phyloP scores from a whole-genome alignment of 257 asterid species.

The Leptodermis oblonga region DNA sequence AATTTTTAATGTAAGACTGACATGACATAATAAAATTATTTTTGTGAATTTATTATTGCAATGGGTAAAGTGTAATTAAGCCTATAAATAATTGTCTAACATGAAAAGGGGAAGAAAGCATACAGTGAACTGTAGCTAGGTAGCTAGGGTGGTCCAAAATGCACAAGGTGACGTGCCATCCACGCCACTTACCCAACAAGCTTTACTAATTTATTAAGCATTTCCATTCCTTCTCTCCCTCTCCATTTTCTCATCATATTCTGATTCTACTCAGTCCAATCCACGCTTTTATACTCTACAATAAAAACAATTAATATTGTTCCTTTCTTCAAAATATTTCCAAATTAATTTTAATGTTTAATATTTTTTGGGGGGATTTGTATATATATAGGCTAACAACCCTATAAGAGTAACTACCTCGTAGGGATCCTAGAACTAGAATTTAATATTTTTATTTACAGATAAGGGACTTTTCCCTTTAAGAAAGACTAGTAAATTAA shows the following conservation, averaged over 20 bases:
- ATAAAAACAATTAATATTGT: not conserved
- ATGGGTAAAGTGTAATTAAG: too few species aligned
- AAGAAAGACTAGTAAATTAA: not conserved
- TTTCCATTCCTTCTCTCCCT: not conserved
- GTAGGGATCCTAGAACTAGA: not conserved
- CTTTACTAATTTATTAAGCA: not conserved
- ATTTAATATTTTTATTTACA: not conserved
- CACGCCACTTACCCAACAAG: conserved; percentile 4
- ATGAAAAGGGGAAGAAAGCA: too few species aligned
- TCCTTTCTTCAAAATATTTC: not conserved
- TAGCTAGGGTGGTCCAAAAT: not conserved
- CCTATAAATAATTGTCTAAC: too few species aligned
- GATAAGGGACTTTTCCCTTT: not conserved
- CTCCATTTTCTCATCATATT: not conserved
- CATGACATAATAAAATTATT: too few species aligned
- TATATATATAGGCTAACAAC: not conserved
- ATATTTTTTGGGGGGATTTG: not conserved
- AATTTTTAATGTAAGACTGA: too few species aligned
- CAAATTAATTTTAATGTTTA: not conserved
- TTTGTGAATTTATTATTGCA: too few species aligned
- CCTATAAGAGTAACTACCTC: not conserved
- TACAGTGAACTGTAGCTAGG: too few species aligned
- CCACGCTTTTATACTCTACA: not conserved
- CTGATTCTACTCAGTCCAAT: not conserved
- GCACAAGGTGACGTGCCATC: not conserved